phyloP scores from a whole-genome alignment of 495 filamentous ascomycete species.

The Ramalina intermedia region DNA sequence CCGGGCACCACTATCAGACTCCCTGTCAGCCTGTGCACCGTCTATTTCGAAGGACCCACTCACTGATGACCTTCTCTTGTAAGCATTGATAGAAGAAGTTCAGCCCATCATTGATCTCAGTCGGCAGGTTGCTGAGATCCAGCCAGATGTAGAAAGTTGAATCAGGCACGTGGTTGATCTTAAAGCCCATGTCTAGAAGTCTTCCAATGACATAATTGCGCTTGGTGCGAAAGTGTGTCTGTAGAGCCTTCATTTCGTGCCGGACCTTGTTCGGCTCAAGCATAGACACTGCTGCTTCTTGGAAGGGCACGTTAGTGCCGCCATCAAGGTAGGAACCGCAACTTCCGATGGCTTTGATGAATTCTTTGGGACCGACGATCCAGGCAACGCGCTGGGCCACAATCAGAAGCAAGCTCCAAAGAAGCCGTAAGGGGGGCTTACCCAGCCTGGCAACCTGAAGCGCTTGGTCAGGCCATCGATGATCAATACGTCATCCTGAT shows the following conservation, averaged over 20 bases:
- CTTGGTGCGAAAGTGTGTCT: slow-evolving; percentile 77
- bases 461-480: slow-evolving; percentile 95
- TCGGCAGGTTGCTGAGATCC: slow-evolving; percentile 49
- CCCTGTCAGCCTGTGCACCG: neutral
- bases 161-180: slow-evolving; percentile 61
- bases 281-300: slow-evolving; percentile 86
- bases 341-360: slow-evolving; percentile 83
- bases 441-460: slow-evolving; percentile 88
- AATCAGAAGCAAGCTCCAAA: neutral
- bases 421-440: neutral
- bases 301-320: slow-evolving; percentile 88
- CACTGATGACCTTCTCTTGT: slow-evolving; percentile 68
- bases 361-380: slow-evolving; percentile 92
- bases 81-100: slow-evolving; percentile 95
- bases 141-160: slow-evolving; percentile 91
- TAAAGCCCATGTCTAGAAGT: slow-evolving; percentile 72
- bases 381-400: slow-evolving; percentile 57
- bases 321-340: slow-evolving; percentile 94
- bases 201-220: slow-evolving; percentile 75
- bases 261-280: slow-evolving; percentile 67
- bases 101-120: slow-evolving; percentile 73
- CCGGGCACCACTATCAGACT: slow-evolving; percentile 57
- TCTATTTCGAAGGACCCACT: neutral
- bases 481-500: slow-evolving; percentile 71
- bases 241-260: slow-evolving; percentile 80